Evolutionary conservation across 2,329 filamentous ascomycete genomes (phyloP), one percentile per base, ranked within the genome.

Genomic region (Cercospora sp.): DNA sequence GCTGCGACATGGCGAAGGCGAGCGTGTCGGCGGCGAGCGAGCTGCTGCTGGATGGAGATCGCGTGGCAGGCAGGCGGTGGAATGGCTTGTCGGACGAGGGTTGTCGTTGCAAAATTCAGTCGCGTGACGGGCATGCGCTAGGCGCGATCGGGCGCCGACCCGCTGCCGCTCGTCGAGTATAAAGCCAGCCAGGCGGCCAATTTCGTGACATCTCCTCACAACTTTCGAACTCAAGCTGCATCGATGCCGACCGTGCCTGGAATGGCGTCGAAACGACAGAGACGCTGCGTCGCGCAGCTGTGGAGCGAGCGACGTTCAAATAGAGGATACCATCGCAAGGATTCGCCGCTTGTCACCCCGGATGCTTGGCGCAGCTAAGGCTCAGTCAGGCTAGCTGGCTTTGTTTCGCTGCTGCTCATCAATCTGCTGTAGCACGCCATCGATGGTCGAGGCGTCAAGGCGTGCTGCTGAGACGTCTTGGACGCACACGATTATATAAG

Each of bases 161-260:
- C 45, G 45, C 45, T 23, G 45, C 53, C 26, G 28, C 16, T 10
- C 53, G 30, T 12, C 26, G 26, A 30, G 26, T 23, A 30, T n/a
- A 30, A 31, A 58, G 53, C 16, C 53, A 2, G 26, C 23, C 53
- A 30, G 53, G 53, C 13, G 26, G 53, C 13, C 53, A 58, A 31
- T 30, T 2, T 58, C 13, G 30, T 5, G 3, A 58, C 16, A 58
- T 58, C n/a, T 58, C 13, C 53, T 18, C 33, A 63, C 71, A 67
- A 72, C 9, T 67, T 64, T 64, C 20, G 53, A 58, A 75, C 71
- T 75, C 68, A 59, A 55, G 5, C 30, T 48, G 12, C 40, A 55
- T 28, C 60, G 45, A 31, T 20, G 16, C 12, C 26, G 5, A 6
- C 13, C 1, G 26, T 28, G 30, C 30, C 26, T 28, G 5, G n/a